These are phyloP conservation scores for Fusarium sp. DNA, from an alignment of 2,329 filamentous ascomycete species.

Conservation along the genomic window DNA sequence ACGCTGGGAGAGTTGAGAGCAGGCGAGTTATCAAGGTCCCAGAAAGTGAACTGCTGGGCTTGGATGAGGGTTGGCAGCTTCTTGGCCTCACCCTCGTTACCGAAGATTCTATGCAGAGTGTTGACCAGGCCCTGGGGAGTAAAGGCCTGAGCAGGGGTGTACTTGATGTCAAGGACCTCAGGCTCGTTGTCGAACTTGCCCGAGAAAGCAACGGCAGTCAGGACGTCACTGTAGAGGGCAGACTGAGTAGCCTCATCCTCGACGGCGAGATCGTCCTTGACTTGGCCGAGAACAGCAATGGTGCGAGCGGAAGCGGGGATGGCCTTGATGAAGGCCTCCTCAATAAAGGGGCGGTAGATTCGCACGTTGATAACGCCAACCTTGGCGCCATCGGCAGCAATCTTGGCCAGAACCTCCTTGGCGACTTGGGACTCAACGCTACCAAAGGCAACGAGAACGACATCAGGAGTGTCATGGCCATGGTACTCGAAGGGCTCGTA, in stretches of 20 bases:
- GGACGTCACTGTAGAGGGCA: slow-evolving; percentile 88
- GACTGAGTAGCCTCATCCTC: slow-evolving; percentile 81
- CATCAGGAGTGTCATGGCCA: slow-evolving; percentile 80
- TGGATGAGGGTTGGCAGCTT: slow-evolving; percentile 58
- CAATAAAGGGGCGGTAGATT: slow-evolving; percentile 92
- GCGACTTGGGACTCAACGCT: slow-evolving; percentile 89
- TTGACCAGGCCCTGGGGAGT: slow-evolving; percentile 64
- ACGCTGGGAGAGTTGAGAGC: slow-evolving; percentile 71
- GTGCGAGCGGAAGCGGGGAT: slow-evolving; percentile 79
- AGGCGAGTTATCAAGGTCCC: slow-evolving; percentile 82
- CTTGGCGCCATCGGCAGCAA: slow-evolving; percentile 77
- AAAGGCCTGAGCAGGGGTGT: slow-evolving; percentile 71
- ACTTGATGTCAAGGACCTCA: slow-evolving; percentile 85
- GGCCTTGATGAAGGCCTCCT: slow-evolving; percentile 88
- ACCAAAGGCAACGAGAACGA: slow-evolving; percentile 90
- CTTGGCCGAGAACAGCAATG: slow-evolving; percentile 89
- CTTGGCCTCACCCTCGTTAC: slow-evolving; percentile 63
- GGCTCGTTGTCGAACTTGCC: slow-evolving; percentile 70
- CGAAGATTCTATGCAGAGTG: slow-evolving; percentile 59
- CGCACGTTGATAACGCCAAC: slow-evolving; percentile 91
- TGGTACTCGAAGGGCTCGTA: slow-evolving; percentile 95
- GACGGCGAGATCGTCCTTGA: slow-evolving; percentile 75
- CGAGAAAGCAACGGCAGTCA: slow-evolving; percentile 84
- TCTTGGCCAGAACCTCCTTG: slow-evolving; percentile 77
- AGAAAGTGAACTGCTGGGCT: slow-evolving; percentile 89